phyloP scores from a whole-genome alignment of 1,284 basidiomycete genomes.

The Polyporus tsugae region DNA sequence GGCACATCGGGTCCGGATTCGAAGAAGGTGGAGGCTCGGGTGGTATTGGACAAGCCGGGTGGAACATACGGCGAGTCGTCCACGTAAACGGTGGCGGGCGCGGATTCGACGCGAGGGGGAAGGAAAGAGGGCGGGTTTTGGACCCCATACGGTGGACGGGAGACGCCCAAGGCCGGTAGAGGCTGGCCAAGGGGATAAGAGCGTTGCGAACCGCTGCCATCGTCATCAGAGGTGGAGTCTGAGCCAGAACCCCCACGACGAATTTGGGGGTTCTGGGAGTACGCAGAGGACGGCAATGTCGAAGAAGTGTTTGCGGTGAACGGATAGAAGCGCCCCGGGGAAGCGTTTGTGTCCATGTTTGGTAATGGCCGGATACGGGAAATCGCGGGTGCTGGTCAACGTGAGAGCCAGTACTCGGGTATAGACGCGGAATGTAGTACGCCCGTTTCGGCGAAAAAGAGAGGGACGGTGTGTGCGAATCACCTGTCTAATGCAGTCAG shows the following conservation, averaged over 20 bases:
- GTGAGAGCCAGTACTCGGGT: constrained; percentile 31
- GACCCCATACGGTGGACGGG: constrained; percentile 24
- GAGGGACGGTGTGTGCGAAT: constrained; percentile 30
- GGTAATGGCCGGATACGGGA: constrained; percentile 37
- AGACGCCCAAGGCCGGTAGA: constrained; percentile 24
- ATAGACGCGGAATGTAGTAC: constrained; percentile 19
- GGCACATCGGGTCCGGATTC: constrained; percentile 24
- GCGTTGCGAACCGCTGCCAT: constrained; percentile 27
- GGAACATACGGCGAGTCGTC: constrained; percentile 37
- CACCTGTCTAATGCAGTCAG: constrained; percentile 1
- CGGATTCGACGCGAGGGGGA: constrained; percentile 25
- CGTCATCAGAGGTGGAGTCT: constrained; percentile 32
- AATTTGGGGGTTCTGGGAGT: constrained; percentile 24
- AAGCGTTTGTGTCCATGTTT: constrained; percentile 37
- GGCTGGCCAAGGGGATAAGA: constrained; percentile 25
- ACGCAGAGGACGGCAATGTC: constrained; percentile 29
- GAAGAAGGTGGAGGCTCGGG: constrained; percentile 23
- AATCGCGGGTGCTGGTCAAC: constrained; percentile 35
- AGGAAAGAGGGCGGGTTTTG: constrained; percentile 27
- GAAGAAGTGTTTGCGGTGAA: constrained; percentile 30
- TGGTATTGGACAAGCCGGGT: constrained; percentile 18
- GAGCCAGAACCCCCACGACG: constrained; percentile 31
- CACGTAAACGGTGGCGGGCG: constrained; percentile 33
- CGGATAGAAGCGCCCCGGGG: constrained; percentile 35
- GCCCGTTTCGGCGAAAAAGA: constrained; percentile 20